Conservation (phyloP, 352 stramenopile species). For the Globisporangium polare region DNA sequence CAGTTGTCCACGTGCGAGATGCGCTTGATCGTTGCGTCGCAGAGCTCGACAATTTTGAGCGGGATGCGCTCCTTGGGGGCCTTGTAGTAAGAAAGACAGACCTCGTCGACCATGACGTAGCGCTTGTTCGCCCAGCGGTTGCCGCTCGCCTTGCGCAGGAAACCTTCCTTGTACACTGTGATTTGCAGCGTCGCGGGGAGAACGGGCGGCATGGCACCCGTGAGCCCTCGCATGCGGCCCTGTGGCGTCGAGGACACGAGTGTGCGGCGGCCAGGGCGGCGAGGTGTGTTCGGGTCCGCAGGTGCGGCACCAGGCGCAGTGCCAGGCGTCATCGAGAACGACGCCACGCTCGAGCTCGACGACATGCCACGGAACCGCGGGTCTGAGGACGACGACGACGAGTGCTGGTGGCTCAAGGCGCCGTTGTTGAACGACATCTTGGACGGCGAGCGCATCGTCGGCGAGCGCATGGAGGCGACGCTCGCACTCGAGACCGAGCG, state of each 20-base stretch:
- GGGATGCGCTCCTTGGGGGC: slow-evolving; percentile 78
- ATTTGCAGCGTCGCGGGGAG: slow-evolving; percentile 68
- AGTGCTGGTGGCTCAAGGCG: slow-evolving; percentile 5
- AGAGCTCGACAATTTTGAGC: slow-evolving; percentile 81
- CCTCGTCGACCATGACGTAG: slow-evolving; percentile 85
- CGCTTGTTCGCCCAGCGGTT: slow-evolving; percentile 83
- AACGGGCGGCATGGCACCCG: slow-evolving; percentile 45
- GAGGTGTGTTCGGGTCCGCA: slow-evolving; percentile 21
- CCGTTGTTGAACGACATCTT: slow-evolving; percentile 18
- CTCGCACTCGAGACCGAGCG: slow-evolving; percentile 52
- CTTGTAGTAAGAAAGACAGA: slow-evolving; percentile 86
- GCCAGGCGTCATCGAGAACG: slow-evolving; percentile 54
- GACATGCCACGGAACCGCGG: slow-evolving; percentile 36
- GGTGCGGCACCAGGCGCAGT: slow-evolving; percentile 53
- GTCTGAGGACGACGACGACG: slow-evolving; percentile 12
- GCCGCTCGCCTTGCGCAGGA: slow-evolving; percentile 77
- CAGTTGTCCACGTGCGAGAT: slow-evolving; percentile 82
- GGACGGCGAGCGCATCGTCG: slow-evolving; percentile 45
- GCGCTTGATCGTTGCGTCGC: slow-evolving; percentile 76
- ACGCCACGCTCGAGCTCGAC: slow-evolving; percentile 23
- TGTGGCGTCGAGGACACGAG: slow-evolving; percentile 60
- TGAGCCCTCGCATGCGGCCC: slow-evolving; percentile 39
- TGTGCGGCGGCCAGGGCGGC: slow-evolving; percentile 47
- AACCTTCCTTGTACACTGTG: slow-evolving; percentile 80
- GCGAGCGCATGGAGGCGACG: slow-evolving; percentile 40